Percentiles rank a stretch among this genome's conserved stretches.
These are phyloP conservation scores for Tuber umbilicatum DNA, from an alignment of 495 filamentous ascomycete genomes.

Conservation along the genomic window DNA sequence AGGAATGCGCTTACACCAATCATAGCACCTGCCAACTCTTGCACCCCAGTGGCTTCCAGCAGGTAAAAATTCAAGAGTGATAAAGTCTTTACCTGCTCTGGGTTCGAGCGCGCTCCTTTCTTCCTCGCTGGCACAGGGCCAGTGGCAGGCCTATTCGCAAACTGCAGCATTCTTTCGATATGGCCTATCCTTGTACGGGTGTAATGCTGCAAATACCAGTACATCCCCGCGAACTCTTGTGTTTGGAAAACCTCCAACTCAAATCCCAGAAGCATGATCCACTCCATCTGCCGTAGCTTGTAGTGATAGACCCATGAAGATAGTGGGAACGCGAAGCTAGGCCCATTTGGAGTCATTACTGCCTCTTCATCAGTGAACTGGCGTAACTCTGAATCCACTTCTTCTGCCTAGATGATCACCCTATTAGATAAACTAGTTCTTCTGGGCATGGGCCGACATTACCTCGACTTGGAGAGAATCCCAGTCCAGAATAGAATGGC, in stretches of 20 bases:
- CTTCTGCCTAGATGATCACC: slow-evolving; percentile 52
- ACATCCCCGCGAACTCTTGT: slow-evolving; percentile 84
- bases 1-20: slow-evolving; percentile 35
- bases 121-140: slow-evolving; percentile 24
- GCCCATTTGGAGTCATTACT: slow-evolving; percentile 42
- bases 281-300: slow-evolving; percentile 79
- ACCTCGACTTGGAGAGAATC: slow-evolving; percentile 77
- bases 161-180: slow-evolving; percentile 64
- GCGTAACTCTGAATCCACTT: slow-evolving; percentile 67
- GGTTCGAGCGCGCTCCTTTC: slow-evolving; percentile 41
- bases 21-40: slow-evolving; percentile 62
- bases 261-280: slow-evolving; percentile 89
- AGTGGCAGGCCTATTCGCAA: slow-evolving; percentile 43
- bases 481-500: slow-evolving; percentile 74
- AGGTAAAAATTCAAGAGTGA: slow-evolving; percentile 55
- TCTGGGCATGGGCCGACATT: slow-evolving; percentile 14
- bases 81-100: slow-evolving; percentile 52
- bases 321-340: slow-evolving; percentile 62
- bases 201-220: slow-evolving; percentile 68
- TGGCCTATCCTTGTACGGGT: slow-evolving; percentile 53
- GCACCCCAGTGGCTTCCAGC: slow-evolving; percentile 62
- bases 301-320: slow-evolving; percentile 85
- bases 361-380: slow-evolving; percentile 58
- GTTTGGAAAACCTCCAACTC: slow-evolving; percentile 83
- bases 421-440: slow-evolving; percentile 17